Evolutionary conservation across 805 yeast genomes (phyloP).

Genomic region (Cyberlindnera nakhonratchasimensis): DNA sequence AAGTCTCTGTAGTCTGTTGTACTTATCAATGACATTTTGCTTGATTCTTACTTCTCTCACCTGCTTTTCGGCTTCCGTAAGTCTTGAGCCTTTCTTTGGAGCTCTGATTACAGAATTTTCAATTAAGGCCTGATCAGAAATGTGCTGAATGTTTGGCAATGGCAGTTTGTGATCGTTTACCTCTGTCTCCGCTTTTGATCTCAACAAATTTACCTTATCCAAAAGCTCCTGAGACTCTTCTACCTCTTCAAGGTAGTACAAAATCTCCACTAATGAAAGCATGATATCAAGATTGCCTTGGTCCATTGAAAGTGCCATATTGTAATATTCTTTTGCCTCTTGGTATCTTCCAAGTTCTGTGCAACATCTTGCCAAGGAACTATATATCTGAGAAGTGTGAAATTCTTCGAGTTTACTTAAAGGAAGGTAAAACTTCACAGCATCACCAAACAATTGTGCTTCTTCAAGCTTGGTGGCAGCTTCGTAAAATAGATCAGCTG

Average conservation of each 20-base stretch:
- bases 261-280: constrained; percentile 77
- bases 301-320: constrained; percentile 48
- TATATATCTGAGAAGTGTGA: constrained; percentile 43
- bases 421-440: constrained; percentile 60
- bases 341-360: constrained; percentile 67
- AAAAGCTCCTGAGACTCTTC: constrained; percentile 54
- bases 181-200: constrained; percentile 24
- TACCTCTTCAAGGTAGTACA: constrained; percentile 59
- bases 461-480: constrained; percentile 75
- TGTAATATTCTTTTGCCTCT: constrained; percentile 59
- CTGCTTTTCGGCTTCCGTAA: constrained; percentile 43
- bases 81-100: constrained; percentile 31
- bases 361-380: constrained; percentile 71
- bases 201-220: constrained; percentile 42
- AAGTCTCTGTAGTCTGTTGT: constrained; percentile 50
- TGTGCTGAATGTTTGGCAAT: not conserved
- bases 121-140: constrained; percentile 23
- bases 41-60: constrained; percentile 57
- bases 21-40: constrained; percentile 53
- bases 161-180: not conserved
- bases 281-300: constrained; percentile 70
- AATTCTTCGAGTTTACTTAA: constrained; percentile 54
- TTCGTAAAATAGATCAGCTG: constrained; percentile 68
- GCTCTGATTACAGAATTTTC: constrained; percentile 19
- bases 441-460: constrained; percentile 69